Base-by-base conservation (phyloP, 2,329 filamentous ascomycete genomes). In the Calonectria leucothoes region DNA sequence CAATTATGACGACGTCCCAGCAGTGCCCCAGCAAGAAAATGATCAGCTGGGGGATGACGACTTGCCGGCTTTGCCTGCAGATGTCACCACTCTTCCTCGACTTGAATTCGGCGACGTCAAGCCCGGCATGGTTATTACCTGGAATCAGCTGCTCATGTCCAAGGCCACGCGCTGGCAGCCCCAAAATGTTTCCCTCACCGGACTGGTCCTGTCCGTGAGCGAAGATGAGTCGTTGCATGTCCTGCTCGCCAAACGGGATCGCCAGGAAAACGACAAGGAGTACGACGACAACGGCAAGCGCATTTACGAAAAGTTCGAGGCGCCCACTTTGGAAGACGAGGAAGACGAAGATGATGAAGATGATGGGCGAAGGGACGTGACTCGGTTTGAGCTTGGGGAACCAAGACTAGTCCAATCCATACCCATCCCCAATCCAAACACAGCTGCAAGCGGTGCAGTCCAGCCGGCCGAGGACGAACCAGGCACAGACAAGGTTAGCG, bases 301-400 rank as follows among this genome's bases (percentile, higher is more conserved):
- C 12, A 84, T 95, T 12, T 98, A 96, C 78, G 92, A 90, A 74
- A 94, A 92, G 71, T 97, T 97, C 76, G 95, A 97, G 79, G 92
- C 92, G 77, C 93, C 93, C 0, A 90, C 90, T 14, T 86, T 91
- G 10, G 89, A 92, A 8, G 90, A 91, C 14, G 91, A 92, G 0
- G 89, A 90, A 0, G 87, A 45, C 10, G 42, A 59, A n/a, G 42
- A 87, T 0, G 87, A 87, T 42, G 89, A 91, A 15, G 90, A 93
- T 70, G 88, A 93, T 73, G 93, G 93, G 1, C 86, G 89, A 63
- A 88, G 92, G n/a, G 87, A 87, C 8, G 72, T 95, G 35, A 78
- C 83, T 0, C 93, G 94, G 83, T 81, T 82, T 3, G 92, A 94
- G 27, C 87, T 97, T 81, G 88, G 91, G 45, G 92, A 95, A 48